A percentile compares a stretch with the other conserved stretches of the same genome.
phyloP scores from a whole-genome alignment of 2,329 filamentous ascomycete species.

The Neoascochyta sp. region DNA sequence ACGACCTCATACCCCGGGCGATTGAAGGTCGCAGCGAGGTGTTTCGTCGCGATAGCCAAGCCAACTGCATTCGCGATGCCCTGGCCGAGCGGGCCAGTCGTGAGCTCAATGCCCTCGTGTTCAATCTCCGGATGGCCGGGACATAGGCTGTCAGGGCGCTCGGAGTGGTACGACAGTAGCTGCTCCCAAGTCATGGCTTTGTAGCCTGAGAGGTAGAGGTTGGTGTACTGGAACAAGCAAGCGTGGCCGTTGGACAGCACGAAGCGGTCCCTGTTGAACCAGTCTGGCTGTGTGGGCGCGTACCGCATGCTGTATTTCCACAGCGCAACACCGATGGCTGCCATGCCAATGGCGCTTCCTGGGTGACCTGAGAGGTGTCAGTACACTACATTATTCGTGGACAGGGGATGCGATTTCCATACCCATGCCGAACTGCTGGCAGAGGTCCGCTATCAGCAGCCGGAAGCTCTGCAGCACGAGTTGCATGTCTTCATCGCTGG shows the following conservation, averaged over 20 bases:
- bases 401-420: conserved; percentile 46
- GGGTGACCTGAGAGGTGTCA: conserved; percentile 1
- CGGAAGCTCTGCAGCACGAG: conserved; percentile 58
- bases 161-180: conserved; percentile 54
- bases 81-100: conserved; percentile 58
- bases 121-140: conserved; percentile 58
- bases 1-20: conserved; percentile 47
- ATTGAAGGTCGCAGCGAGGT: conserved; percentile 54
- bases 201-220: conserved; percentile 54
- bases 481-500: conserved; percentile 25
- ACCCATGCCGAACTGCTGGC: conserved; percentile 64
- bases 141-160: conserved; percentile 47
- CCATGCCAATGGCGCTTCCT: conserved; percentile 58
- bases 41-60: conserved; percentile 54
- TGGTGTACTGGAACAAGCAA: conserved; percentile 54
- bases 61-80: conserved; percentile 59
- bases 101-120: conserved; percentile 56
- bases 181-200: conserved; percentile 55
- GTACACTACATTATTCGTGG: background rate
- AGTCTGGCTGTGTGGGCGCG: conserved; percentile 52
- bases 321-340: conserved; percentile 57
- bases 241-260: conserved; percentile 59
- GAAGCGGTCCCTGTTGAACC: conserved; percentile 61
- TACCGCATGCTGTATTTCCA: conserved; percentile 63
- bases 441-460: conserved; percentile 62